phyloP scores from a whole-genome alignment of 805 yeast genomes.

The Sungouiella thailandica region DNA sequence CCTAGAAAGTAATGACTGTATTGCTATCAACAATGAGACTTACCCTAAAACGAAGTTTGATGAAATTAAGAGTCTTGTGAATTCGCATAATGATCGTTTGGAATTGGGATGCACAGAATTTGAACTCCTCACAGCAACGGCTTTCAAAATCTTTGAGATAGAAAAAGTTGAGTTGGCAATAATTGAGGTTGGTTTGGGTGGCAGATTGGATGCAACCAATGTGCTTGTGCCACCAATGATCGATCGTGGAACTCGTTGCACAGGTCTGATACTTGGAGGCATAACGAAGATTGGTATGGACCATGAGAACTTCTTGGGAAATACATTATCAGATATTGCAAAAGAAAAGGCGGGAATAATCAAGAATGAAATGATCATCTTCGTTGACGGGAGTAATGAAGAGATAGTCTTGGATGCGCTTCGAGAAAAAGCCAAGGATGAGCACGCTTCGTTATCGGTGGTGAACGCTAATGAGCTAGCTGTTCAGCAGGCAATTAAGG shows the following conservation, averaged over 20 bases:
- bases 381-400: conserved; percentile 23
- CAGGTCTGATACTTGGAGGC: conserved; percentile 56
- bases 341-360: conserved; percentile 83
- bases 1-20: conserved; percentile 66
- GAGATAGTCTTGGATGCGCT: conserved; percentile 27
- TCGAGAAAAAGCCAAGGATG: not conserved
- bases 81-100: conserved; percentile 31
- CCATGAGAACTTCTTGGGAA: conserved; percentile 75
- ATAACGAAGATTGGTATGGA: conserved; percentile 85
- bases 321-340: conserved; percentile 62
- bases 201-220: conserved; percentile 85
- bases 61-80: conserved; percentile 39
- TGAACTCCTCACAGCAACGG: conserved; percentile 80
- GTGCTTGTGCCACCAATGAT: conserved; percentile 42
- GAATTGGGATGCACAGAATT: conserved; percentile 76
- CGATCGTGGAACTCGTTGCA: no score
- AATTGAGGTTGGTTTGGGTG: conserved; percentile 94
- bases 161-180: conserved; percentile 67
- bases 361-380: conserved; percentile 54
- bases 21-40: conserved; percentile 57
- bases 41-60: conserved; percentile 45
- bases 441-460: conserved; percentile 30
- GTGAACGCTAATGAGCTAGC: conserved; percentile 24
- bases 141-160: conserved; percentile 66
- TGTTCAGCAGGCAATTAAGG: conserved; percentile 26